phyloP scores from a whole-genome alignment of 2,329 filamentous ascomycete genomes.

The Aspergillus sp. region DNA sequence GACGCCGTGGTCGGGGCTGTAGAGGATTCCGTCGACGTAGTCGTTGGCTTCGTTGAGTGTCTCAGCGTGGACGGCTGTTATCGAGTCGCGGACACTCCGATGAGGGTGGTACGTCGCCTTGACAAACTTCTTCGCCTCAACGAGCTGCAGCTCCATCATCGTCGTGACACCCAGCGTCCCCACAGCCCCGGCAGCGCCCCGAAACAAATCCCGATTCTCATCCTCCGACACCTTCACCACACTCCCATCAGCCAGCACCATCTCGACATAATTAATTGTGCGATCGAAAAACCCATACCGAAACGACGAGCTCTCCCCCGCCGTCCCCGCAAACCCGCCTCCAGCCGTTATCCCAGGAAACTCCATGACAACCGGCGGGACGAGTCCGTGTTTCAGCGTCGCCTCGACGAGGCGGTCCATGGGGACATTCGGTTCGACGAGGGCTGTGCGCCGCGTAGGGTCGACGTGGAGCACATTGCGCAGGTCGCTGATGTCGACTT shows the following conservation, averaged over 20 bases:
- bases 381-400: slow-evolving; percentile 58
- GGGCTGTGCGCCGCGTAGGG: slow-evolving; percentile 54
- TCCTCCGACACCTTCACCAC: slow-evolving; percentile 53
- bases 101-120: slow-evolving; percentile 65
- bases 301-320: slow-evolving; percentile 70
- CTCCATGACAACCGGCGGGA: slow-evolving; percentile 72
- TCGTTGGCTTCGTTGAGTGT: slow-evolving; percentile 54
- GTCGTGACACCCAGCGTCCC: slow-evolving; percentile 67
- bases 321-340: slow-evolving; percentile 69
- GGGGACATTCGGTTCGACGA: slow-evolving; percentile 72
- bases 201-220: slow-evolving; percentile 60
- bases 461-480: slow-evolving; percentile 67
- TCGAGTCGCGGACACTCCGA: slow-evolving; percentile 53
- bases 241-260: slow-evolving; percentile 64
- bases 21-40: slow-evolving; percentile 73
- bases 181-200: slow-evolving; percentile 62
- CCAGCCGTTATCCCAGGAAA: slow-evolving; percentile 72
- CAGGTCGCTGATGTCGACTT: slow-evolving; percentile 70
- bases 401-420: slow-evolving; percentile 68
- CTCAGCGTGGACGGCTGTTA: slow-evolving; percentile 54
- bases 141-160: slow-evolving; percentile 62
- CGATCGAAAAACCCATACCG: slow-evolving; percentile 69
- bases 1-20: slow-evolving; percentile 58
- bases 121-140: slow-evolving; percentile 60
- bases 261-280: slow-evolving; percentile 65